Base-by-base conservation (phyloP, 1,284 basidiomycete genomes). In the Vanrija humicola region DNA sequence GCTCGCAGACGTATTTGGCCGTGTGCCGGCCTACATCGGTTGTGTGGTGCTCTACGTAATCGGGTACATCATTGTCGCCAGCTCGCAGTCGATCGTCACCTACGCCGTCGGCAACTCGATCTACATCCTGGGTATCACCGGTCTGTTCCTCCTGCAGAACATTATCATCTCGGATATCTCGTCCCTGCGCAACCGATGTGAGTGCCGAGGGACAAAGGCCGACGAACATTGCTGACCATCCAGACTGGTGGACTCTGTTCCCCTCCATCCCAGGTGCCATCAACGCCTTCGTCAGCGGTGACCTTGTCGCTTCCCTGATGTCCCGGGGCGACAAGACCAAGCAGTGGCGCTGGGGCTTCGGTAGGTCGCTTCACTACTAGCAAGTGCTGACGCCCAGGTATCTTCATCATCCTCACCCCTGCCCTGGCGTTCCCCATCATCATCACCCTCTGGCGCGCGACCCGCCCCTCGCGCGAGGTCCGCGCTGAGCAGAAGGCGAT, bases 1-100 rank as follows among this genome's bases (percentile, higher is more conserved):
- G 74, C 73, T 90, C 34, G 83, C 87, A 5, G 88, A 91, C 67
- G 82, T 87, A 25, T 67, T 80, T 8, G 80, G 80, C 3, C 68
- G 75, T 47, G 61, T 75, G n/a, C 63, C 73, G 26, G 64, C 70
- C 6, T 73, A 76, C 54, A 43, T 64, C 43, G 58, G 66, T 40
- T 74, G 70, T 54, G 58, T 75, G 18, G 29, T 66, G 51, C 59
- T 74, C 38, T 77, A 73, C 50, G 65, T 64, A 1, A 26, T 76
- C 26, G 75, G 75, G 9, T 68, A 75, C 44, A 64, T 72, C 40
- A 62, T 77, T 39, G 67, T 72, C 6, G 64, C 74, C 3, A 63
- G 69, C 1, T 61, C 74, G 0, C 62, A 61, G 9, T 48, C 46
- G 16, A 66, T 69, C 43, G 62, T 64, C 39, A 56, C 63, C 6